Conservation (phyloP, 441 rosid genomes). For the Dalechampia spathulata region DNA sequence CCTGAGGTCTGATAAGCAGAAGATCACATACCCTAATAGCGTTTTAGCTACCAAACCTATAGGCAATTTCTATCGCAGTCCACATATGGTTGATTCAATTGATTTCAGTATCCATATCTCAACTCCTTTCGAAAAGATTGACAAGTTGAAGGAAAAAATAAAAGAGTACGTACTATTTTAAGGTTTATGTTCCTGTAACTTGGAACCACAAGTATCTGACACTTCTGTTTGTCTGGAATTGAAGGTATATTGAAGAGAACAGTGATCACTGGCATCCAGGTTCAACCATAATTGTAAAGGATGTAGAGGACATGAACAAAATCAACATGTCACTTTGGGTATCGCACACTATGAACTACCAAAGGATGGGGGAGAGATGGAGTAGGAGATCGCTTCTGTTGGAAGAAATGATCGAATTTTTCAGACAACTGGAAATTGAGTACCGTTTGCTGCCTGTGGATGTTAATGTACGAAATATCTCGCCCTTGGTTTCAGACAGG, state of each 20-base stretch:
- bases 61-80: slow-evolving; percentile 64
- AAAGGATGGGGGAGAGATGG: slow-evolving; percentile 39
- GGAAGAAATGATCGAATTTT: slow-evolving; percentile 42
- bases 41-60: slow-evolving; percentile 58
- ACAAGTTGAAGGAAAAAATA: slow-evolving; percentile 39
- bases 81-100: slow-evolving; percentile 48
- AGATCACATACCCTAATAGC: slow-evolving; percentile 49
- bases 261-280: slow-evolving; percentile 39
- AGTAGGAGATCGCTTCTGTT: slow-evolving; percentile 34
- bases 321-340: slow-evolving; percentile 35
- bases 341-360: slow-evolving; percentile 50
- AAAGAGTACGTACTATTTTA: slow-evolving; percentile 29
- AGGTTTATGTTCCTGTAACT: too few relatives aligned
- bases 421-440: slow-evolving; percentile 49
- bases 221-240: not conserved
- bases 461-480: slow-evolving; percentile 39
- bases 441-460: slow-evolving; percentile 50
- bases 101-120: slow-evolving; percentile 54
- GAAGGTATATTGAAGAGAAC: slow-evolving; percentile 44
- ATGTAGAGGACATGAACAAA: slow-evolving; percentile 57
- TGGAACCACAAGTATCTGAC: not conserved
- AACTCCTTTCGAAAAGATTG: slow-evolving; percentile 52
- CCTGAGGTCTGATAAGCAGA: slow-evolving; percentile 53
- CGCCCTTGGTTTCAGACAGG: slow-evolving; percentile 17
- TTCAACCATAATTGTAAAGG: slow-evolving; percentile 31